phyloP scores from a whole-genome alignment of 371 early-diverging fungal genomes.

The Actinomucor elegans region DNA sequence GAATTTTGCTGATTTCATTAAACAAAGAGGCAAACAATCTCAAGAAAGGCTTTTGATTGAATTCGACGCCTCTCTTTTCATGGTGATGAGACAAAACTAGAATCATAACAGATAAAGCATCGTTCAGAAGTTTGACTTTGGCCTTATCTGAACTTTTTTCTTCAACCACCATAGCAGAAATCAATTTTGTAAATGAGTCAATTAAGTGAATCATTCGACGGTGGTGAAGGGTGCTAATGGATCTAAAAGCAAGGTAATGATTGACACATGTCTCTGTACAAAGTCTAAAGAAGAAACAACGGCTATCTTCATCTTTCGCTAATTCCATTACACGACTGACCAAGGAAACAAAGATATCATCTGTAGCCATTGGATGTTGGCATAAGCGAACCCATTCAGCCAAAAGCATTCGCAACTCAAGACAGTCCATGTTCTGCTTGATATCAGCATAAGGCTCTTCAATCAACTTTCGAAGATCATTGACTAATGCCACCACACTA shows the following conservation, averaged over 20 bases:
- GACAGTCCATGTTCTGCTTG: conserved; percentile 48
- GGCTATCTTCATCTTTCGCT: conserved; percentile 65
- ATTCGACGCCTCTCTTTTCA: conserved; percentile 68
- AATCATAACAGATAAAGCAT: conserved; percentile 81
- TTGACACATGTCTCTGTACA: conserved; percentile 83
- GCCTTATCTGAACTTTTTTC: conserved; percentile 48
- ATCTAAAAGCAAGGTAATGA: conserved; percentile 57
- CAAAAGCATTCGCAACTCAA: conserved; percentile 70
- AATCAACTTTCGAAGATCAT: conserved; percentile 17
- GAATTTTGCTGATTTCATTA: conserved; percentile 72
- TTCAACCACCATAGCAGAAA: conserved; percentile 59
- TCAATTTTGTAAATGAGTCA: conserved; percentile 80
- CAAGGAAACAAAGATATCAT: conserved; percentile 59
- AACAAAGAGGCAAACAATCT: conserved; percentile 87
- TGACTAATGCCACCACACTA: conserved; percentile 26
- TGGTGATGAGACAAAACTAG: conserved; percentile 84
- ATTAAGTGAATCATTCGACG: conserved; percentile 65
- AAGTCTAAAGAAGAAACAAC: conserved; percentile 83
- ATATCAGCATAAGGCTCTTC: conserved; percentile 33
- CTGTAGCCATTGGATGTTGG: conserved; percentile 77
- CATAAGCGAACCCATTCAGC: conserved; percentile 90
- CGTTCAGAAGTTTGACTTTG: conserved; percentile 64
- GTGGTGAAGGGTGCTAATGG: conserved; percentile 36
- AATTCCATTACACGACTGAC: conserved; percentile 60
- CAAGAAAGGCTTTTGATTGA: conserved; percentile 91